Evolutionary conservation across 108 stramenopile species (phyloP), one percentile per base, ranked within the genome.

Genomic region (Nannochloropsis gaditana): DNA sequence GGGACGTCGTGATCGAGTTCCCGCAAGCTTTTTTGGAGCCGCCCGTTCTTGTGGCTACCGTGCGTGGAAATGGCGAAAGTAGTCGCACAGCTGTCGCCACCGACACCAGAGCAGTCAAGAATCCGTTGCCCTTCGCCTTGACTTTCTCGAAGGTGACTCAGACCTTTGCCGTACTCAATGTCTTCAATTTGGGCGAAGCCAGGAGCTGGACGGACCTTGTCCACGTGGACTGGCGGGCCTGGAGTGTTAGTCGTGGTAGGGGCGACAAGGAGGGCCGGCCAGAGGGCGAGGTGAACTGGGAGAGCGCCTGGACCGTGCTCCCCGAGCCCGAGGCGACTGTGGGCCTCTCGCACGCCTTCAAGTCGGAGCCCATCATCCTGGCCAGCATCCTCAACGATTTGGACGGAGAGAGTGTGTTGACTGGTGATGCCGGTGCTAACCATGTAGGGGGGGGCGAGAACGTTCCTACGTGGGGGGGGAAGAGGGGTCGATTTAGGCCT

Each of bases 181-280:
- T 73, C 19, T 73, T 73, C 59, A 73, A 73, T 73, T 73, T 73
- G 59, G 59, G 59, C 4, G 59, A 73, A 6, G 59, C 59, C 15
- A n/a, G 59, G 19, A 8, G 59, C 59, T 73, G 59, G 59, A 73
- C 59, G 59, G 59, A 73, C 59, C n/a, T 73, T 4, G 59, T 73
- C 19, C 59, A 73, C 59, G n/a, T 73, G 15, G 59, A 73, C n/a
- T 73, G 59, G 59, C 59, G 59, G 59, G 59, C 59, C n/a, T 73
- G 59, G 59, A 73, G 59, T 6, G n/a, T 15, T n/a, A 73, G 59
- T 73, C 15, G 59, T 6, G 6, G 59, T 6, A 73, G 59, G 19
- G n/a, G 59, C 59, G n/a, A n/a, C 59, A 73, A n/a, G 19, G n/a
- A n/a, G 4, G 3, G 15, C 8, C 15, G 59, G 0, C 31, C 31